Evolutionary conservation across 257 asterid species (phyloP).

Genomic region (Gardenia jasminoides): DNA sequence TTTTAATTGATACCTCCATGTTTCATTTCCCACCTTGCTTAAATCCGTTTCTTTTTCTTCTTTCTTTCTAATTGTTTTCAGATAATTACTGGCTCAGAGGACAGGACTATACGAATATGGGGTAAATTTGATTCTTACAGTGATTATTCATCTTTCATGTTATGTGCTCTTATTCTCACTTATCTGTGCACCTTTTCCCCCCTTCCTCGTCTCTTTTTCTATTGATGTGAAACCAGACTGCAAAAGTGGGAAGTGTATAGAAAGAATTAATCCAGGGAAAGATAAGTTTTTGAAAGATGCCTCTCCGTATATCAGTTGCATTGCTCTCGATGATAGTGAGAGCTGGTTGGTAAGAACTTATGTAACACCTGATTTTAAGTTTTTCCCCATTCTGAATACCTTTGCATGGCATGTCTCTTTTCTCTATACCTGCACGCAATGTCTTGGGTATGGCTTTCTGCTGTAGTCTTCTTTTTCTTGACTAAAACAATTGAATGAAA

Average conservation of each 20-base stretch:
- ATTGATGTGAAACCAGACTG: constrained; percentile 52
- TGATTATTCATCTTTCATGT: not conserved
- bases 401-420: not conserved
- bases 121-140: constrained; percentile 42
- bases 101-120: constrained; percentile 92
- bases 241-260: constrained; percentile 86
- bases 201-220: not conserved
- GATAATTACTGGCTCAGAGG: constrained; percentile 99
- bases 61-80: constrained; percentile 36
- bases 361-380: not conserved
- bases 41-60: not conserved
- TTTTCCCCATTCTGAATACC: not conserved
- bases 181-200: not conserved
- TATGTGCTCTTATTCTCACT: not conserved
- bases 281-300: constrained; percentile 41
- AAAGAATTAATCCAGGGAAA: constrained; percentile 55
- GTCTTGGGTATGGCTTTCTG: not conserved
- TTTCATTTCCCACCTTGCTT: constrained; percentile 5
- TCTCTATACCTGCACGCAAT: not conserved
- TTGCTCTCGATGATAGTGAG: constrained; percentile 89
- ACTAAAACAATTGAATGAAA: not conserved
- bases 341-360: constrained; percentile 89
- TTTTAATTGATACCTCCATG: not conserved
- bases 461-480: not conserved
- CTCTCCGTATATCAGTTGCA: constrained; percentile 67